Evolutionary conservation across 306 rosid species (phyloP).

Genomic region (Ziziphus jujuba): DNA sequence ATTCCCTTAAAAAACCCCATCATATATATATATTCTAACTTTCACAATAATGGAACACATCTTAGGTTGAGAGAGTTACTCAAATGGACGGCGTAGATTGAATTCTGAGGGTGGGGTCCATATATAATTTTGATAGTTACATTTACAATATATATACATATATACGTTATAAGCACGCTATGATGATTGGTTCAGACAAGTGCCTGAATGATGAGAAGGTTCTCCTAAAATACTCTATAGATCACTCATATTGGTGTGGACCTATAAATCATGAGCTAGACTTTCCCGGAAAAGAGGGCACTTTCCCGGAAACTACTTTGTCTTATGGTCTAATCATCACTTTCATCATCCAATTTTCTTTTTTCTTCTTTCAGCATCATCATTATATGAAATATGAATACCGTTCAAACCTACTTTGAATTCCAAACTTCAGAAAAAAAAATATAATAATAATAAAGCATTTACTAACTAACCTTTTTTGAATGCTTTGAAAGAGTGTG

Average conservation of each 20-base stretch:
- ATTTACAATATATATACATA: not conserved
- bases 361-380: constrained; percentile 35
- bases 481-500: constrained; percentile 28
- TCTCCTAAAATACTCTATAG: constrained; percentile 38
- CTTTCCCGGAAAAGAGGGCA: constrained; percentile 57
- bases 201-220: constrained; percentile 30
- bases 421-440: constrained; percentile 13
- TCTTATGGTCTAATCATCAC: constrained; percentile 48
- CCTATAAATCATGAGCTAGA: constrained; percentile 52
- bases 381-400: constrained; percentile 27
- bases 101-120: not conserved
- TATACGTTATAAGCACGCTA: constrained; percentile 43
- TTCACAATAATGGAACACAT: constrained; percentile 20
- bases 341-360: constrained; percentile 41
- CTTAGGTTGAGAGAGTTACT: not conserved
- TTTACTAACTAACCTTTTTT: not conserved
- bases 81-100: constrained; percentile 13
- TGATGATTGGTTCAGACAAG: constrained; percentile 39
- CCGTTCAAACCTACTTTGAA: constrained; percentile 30
- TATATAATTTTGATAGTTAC: constrained; percentile 13
- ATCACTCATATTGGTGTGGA: constrained; percentile 55
- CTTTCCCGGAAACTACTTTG: constrained; percentile 70
- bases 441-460: too few relatives aligned
- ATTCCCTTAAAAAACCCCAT: not conserved
- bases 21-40: not conserved